Evolutionary conservation across 2,329 filamentous ascomycete genomes (phyloP), one percentile per base, ranked within the genome.

Genomic region (Calonectria montana): DNA sequence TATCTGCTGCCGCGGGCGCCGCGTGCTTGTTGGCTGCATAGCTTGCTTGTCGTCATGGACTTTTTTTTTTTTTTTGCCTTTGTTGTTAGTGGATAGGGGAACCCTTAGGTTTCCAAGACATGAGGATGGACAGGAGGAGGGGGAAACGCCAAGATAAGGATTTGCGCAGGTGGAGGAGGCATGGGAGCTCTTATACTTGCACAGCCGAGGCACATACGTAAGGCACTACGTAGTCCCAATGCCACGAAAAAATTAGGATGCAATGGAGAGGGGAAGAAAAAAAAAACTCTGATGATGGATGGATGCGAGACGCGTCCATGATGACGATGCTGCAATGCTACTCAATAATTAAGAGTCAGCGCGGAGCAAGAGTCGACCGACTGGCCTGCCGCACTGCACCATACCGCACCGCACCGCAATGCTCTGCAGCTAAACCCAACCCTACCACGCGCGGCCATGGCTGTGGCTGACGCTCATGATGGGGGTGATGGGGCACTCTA

Each of bases 401-500:
- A 9, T 48, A 12, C 15, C 45, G 21, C 23, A 29, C 47, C 15
- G 23, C 18, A 13, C 43, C 25, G 47, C 47, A 27, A 23, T 50
- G 23, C 21, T 50, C 47, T 23, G 21, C 31, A 37, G 37, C 53
- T 59, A 15, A 59, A 62, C 37, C 37, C 39, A 62, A 31, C 37
- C 39, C 64, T 43, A 57, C 70, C 61, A 64, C 65, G 70, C 67
- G 70, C 66, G 50, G 65, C 74, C 23, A 76, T 74, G 76, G 73
- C 69, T 77, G 75, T 74, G 75, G 74, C 65, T 77, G 66, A 70
- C 61, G 59, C 57, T 69, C 39, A 68, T 61, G 45, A 55, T 67
- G 62, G n/a, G 53, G 21, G 41, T 48, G 29, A 48, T 64, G 53
- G 53, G 53, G 53, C 53, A 59, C 53, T 59, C 39, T 50, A 25